Evolutionary conservation across 305 asterid species (phyloP).

Genomic region (Fraxinus paxiana): DNA sequence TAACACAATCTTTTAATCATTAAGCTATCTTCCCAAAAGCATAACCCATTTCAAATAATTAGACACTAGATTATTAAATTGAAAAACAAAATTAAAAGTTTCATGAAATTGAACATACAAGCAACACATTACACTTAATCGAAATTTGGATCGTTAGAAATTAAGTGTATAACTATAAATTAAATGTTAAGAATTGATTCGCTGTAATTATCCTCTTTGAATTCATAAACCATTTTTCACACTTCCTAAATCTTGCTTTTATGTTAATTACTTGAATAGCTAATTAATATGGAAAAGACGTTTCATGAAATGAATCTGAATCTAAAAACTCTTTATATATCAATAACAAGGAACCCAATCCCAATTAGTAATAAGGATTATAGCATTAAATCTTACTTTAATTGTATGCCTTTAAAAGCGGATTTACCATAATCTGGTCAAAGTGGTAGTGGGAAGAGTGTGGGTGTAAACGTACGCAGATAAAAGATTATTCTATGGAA

Average conservation of each 20-base stretch:
- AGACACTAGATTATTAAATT: too few species aligned
- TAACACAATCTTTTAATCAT: too few species aligned
- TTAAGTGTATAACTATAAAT: too few species aligned
- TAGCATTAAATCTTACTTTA: not conserved
- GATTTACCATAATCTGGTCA: constrained; percentile 30
- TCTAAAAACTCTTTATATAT: not conserved
- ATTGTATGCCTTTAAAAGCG: not conserved
- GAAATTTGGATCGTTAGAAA: not conserved
- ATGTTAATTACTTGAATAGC: not conserved
- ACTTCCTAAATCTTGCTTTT: not conserved
- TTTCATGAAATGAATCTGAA: not conserved
- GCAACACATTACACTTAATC: not conserved
- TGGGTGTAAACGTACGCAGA: constrained; percentile 26
- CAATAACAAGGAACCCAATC: not conserved
- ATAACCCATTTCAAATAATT: not conserved
- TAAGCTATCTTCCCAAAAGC: too few species aligned
- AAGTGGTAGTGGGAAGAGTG: constrained; percentile 30
- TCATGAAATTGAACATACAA: not conserved
- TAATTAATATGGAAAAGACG: not conserved
- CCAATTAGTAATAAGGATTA: not conserved
- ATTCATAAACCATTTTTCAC: not conserved
- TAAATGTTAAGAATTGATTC: too few species aligned
- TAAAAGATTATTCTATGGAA: not conserved
- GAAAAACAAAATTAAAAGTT: too few species aligned
- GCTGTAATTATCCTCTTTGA: not conserved